A percentile compares a stretch with the other conserved stretches of the same genome.
Evolutionary conservation across 176 grass and related monocot genomes (phyloP).

Genomic region (Avena sativa): DNA sequence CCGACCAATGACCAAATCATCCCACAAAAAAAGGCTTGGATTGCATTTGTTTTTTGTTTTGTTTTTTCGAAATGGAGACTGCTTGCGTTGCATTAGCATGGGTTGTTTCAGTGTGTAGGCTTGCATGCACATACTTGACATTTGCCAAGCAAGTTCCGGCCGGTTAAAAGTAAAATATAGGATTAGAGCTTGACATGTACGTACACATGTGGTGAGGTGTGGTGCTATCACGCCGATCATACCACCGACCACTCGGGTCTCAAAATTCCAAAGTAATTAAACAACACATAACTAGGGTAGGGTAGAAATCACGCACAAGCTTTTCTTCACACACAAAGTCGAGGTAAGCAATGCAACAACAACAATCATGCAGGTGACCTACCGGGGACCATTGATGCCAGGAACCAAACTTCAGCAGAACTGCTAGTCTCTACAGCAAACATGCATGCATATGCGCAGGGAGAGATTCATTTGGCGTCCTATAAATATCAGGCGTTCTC

Average conservation of each 20-base stretch:
- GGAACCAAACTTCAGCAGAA: not conserved
- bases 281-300: not conserved
- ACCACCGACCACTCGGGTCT: not conserved
- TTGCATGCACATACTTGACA: no score
- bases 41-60: no score
- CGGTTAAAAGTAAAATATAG: no score
- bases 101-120: no score
- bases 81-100: no score
- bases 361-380: not conserved
- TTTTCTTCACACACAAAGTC: not conserved
- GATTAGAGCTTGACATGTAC: not conserved
- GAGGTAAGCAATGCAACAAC: not conserved
- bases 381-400: not conserved
- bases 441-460: not conserved
- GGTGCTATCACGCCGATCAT: not conserved
- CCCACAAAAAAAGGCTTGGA: no score
- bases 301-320: not conserved
- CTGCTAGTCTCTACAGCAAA: not conserved
- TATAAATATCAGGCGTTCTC: conserved; percentile 6
- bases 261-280: conserved; percentile 12
- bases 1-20: no score
- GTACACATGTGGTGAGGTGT: not conserved
- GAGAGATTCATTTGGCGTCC: not conserved
- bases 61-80: no score
- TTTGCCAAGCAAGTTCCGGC: no score